Base-by-base conservation (phyloP, 208 protist genomes). In the Balamuthia mandrillaris region DNA sequence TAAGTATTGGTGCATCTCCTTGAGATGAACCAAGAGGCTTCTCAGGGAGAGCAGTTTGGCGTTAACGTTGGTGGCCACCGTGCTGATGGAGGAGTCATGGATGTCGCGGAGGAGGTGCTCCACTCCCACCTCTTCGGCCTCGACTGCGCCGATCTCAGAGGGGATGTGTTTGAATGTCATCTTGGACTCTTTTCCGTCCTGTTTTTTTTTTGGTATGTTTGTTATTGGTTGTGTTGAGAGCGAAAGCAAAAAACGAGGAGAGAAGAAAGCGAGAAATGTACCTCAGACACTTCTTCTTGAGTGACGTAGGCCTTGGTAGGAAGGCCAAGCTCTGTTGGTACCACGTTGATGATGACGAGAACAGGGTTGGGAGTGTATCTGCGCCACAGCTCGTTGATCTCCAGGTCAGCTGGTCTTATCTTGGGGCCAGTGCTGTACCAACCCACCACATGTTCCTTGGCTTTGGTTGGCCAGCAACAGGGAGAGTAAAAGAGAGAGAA, bases 121-220 rank as follows among this genome's bases (percentile, higher is more conserved):
- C 27, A 99, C 98, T 79, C 98, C 98, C 66, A 99, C 98, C 88
- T 99, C 98, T 92, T 99, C 98, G 47, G 97, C 97, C 89, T 98
- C 96, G 63, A 97, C 90, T 31, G 97, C 97, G 24, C 97, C 97
- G 18, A 99, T 97, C 56, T 95, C 92, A 18, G 90, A 94, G 18
- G 89, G 77, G 7, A 98, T 87, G 87, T 97, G 95, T 72, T 90
- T 60, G 88, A 97, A 97, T 31, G 94, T 94, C 78, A 94, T 89
- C 42, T 68, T 83, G 41, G 91, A 86, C 45, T 93, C 88, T 31
- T 88, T 91, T 61, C 89, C 90, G 75, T 95, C 94, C 84, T 93
- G 12, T 47, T n/a, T n/a, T n/a, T n/a, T n/a, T n/a, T 51, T 77
- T 14, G 21, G 14, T 88, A 47, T 66, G 51, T 81, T 56, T 85